Evolutionary conservation across 106 monocot species (phyloP).

Genomic region (Dendrobium catenatum): DNA sequence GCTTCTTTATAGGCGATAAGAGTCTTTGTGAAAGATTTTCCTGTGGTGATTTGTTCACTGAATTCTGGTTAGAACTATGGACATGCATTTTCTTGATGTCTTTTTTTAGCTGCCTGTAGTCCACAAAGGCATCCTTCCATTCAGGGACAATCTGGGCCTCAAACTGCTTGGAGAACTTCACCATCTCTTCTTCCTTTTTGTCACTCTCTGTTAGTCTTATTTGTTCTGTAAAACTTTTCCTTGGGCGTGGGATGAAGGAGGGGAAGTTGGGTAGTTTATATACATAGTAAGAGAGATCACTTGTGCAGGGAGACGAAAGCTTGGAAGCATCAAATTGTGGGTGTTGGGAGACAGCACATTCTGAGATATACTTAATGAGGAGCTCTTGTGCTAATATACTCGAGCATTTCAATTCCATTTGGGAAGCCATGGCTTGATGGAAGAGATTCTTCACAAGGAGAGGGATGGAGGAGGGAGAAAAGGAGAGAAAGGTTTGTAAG

Average conservation of each 20-base stretch:
- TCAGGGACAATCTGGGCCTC: constrained; percentile 94
- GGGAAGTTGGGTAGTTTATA: constrained; percentile 20
- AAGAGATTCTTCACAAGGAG: constrained; percentile 16
- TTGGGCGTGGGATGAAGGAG: constrained; percentile 3
- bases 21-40: constrained; percentile 29
- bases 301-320: neutral
- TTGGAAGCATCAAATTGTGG: constrained; percentile 23
- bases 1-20: constrained; percentile 36
- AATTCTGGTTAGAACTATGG: constrained; percentile 4
- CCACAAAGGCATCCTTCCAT: constrained; percentile 99
- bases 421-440: constrained; percentile 16
- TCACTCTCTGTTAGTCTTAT: neutral
- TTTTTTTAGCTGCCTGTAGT: constrained; percentile 90
- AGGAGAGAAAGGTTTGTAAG: too few species aligned
- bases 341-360: constrained; percentile 76
- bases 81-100: constrained; percentile 79
- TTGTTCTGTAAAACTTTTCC: neutral
- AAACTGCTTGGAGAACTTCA: constrained; percentile 98
- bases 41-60: constrained; percentile 7
- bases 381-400: constrained; percentile 13
- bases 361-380: constrained; percentile 44
- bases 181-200: constrained; percentile 38
- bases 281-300: constrained; percentile 16
- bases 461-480: neutral
- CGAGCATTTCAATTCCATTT: constrained; percentile 21